These are phyloP conservation scores for Penicillium taxi DNA, from an alignment of 495 filamentous ascomycete genomes.

Conservation along the genomic window DNA sequence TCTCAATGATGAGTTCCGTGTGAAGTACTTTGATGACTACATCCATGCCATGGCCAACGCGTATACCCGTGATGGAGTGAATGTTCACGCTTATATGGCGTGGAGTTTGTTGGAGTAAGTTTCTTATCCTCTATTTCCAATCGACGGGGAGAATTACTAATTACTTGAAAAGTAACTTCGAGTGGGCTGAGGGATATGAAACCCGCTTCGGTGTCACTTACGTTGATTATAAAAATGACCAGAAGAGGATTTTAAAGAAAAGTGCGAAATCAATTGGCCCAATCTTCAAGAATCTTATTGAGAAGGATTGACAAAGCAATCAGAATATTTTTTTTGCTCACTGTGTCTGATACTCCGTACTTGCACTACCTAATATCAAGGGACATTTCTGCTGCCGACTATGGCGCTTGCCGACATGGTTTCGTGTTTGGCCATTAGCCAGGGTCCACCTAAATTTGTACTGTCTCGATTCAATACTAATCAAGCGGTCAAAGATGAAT, in stretches of 20 bases:
- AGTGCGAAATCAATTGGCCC: conserved; percentile 58
- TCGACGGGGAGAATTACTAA: conserved; percentile 7
- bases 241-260: conserved; percentile 73
- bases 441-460: too few relatives aligned
- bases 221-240: conserved; percentile 66
- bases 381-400: too few relatives aligned
- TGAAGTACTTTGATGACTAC: conserved; percentile 67
- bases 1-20: conserved; percentile 65
- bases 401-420: too few relatives aligned
- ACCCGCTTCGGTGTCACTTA: conserved; percentile 74
- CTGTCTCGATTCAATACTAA: too few relatives aligned
- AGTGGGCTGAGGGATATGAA: conserved; percentile 72
- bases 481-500: too few relatives aligned
- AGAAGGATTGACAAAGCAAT: conserved; percentile 22
- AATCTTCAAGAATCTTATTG: conserved; percentile 48
- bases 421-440: too few relatives aligned
- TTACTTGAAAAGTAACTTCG: conserved; percentile 37
- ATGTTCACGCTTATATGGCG: conserved; percentile 66
- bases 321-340: too few relatives aligned
- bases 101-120: conserved; percentile 71
- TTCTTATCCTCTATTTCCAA: background rate
- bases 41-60: conserved; percentile 64
- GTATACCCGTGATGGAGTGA: conserved; percentile 55
- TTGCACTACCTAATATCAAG: too few relatives aligned
- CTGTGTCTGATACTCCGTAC: too few relatives aligned